phyloP scores from a whole-genome alignment of 768 basidiomycete genomes.

The Amyloporia xantha region DNA sequence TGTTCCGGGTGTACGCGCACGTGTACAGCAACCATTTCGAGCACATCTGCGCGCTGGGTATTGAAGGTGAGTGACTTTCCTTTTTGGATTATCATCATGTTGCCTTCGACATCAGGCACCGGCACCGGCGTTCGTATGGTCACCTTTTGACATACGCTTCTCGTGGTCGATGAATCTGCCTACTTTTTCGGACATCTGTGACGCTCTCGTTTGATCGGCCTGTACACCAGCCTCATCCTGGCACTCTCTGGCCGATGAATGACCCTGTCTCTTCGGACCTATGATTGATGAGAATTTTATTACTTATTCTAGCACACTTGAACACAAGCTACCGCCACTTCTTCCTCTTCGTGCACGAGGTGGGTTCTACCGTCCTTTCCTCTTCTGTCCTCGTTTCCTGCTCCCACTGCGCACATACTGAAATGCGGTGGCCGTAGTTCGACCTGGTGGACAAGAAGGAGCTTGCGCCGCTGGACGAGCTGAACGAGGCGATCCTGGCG shows the following conservation, averaged over 20 bases:
- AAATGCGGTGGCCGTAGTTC: slow-evolving; percentile 56
- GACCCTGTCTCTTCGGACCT: too few species aligned
- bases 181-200: not conserved
- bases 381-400: too few species aligned
- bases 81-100: too few species aligned
- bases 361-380: slow-evolving; percentile 26
- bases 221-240: too few species aligned
- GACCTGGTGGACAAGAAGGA: slow-evolving; percentile 96
- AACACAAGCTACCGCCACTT: slow-evolving; percentile 99
- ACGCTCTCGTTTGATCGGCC: too few species aligned
- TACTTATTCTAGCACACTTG: slow-evolving; percentile 87
- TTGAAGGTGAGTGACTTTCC: slow-evolving; percentile 73
- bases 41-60: slow-evolving; percentile 95
- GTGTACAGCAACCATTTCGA: slow-evolving; percentile 99
- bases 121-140: too few species aligned
- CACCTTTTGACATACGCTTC: too few species aligned
- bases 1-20: slow-evolving; percentile 97
- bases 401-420: too few species aligned
- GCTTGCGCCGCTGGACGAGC: slow-evolving; percentile 87
- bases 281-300: too few species aligned
- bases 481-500: slow-evolving; percentile 83
- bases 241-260: too few species aligned
- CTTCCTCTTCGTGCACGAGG: slow-evolving; percentile 95
- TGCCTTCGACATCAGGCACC: too few species aligned
- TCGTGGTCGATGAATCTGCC: too few species aligned